Evolutionary conservation across 2,329 filamentous ascomycete species (phyloP).

Genomic region (Nigrospora osmanthi): DNA sequence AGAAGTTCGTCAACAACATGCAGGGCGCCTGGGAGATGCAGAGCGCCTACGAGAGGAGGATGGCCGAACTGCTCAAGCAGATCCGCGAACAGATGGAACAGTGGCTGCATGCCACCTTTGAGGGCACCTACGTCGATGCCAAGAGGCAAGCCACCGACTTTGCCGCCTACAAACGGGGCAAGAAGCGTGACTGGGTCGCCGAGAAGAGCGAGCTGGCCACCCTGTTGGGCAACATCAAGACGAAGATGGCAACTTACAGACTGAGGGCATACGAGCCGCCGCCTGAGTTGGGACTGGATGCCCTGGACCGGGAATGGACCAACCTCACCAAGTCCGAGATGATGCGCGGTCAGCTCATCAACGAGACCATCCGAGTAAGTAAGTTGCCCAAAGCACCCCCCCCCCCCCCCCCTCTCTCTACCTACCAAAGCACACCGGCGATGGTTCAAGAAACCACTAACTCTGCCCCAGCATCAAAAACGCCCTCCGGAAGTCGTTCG

Average conservation of each 20-base stretch:
- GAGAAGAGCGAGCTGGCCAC: constrained; percentile 96
- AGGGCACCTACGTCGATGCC: constrained; percentile 86
- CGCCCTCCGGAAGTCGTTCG: constrained; percentile 81
- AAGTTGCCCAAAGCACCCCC: constrained; percentile 24
- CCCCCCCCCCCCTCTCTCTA: not conserved
- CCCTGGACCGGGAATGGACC: constrained; percentile 76
- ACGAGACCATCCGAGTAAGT: constrained; percentile 97
- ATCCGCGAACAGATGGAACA: constrained; percentile 65
- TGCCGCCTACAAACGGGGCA: constrained; percentile 78
- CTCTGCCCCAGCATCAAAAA: constrained; percentile 71
- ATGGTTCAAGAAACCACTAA: constrained; percentile 15
- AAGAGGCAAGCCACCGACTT: constrained; percentile 81
- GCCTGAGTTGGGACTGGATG: constrained; percentile 70
- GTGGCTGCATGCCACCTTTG: constrained; percentile 77
- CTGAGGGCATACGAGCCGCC: constrained; percentile 88
- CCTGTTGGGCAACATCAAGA: constrained; percentile 95
- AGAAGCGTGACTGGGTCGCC: constrained; percentile 92
- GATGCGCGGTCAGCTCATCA: constrained; percentile 84
- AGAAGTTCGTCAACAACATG: constrained; percentile 99
- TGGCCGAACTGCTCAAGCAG: constrained; percentile 70
- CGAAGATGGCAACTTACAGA: constrained; percentile 91
- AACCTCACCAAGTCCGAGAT: constrained; percentile 77
- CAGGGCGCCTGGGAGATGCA: constrained; percentile 99
- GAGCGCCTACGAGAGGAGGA: constrained; percentile 85
- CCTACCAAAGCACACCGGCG: no score